phyloP scores from a whole-genome alignment of 2,329 filamentous ascomycete genomes.

The Curvularia sp. region DNA sequence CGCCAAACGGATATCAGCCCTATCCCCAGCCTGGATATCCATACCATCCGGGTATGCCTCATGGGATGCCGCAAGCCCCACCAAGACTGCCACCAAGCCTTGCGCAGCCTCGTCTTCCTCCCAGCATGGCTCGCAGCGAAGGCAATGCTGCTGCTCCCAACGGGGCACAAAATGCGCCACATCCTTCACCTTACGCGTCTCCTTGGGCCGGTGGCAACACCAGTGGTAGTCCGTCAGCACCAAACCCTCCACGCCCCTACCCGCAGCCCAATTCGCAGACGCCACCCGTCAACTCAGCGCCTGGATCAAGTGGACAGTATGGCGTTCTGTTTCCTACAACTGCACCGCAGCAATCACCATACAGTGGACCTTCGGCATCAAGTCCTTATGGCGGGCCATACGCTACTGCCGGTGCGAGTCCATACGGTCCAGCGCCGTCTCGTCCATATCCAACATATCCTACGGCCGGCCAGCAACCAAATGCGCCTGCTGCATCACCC shows the following conservation, averaged over 20 bases:
- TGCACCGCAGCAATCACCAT: slow-evolving; percentile 33
- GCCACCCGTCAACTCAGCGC: slow-evolving; percentile 32
- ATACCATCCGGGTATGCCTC: slow-evolving; percentile 43
- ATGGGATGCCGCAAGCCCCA: slow-evolving; percentile 41
- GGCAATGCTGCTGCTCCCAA: slow-evolving; percentile 32
- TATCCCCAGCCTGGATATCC: slow-evolving; percentile 39
- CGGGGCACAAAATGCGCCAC: slow-evolving; percentile 36
- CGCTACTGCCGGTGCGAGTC: slow-evolving; percentile 38
- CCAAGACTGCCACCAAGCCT: slow-evolving; percentile 41
- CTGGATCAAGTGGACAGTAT: slow-evolving; percentile 42
- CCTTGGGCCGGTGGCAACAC: slow-evolving; percentile 47
- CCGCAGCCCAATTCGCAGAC: slow-evolving; percentile 36
- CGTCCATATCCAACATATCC: slow-evolving; percentile 42
- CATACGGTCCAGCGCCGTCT: slow-evolving; percentile 35
- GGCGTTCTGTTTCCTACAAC: slow-evolving; percentile 46
- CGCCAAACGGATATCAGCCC: slow-evolving; percentile 39
- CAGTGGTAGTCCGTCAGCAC: slow-evolving; percentile 35
- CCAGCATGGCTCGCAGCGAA: slow-evolving; percentile 45
- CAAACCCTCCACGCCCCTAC: slow-evolving; percentile 43
- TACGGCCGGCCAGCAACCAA: slow-evolving; percentile 29
- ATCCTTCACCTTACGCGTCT: slow-evolving; percentile 47
- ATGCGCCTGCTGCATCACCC: slow-evolving; percentile 22
- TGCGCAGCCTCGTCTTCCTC: slow-evolving; percentile 45
- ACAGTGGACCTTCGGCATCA: slow-evolving; percentile 30
- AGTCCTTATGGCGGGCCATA: slow-evolving; percentile 43